A percentile compares a stretch with the other conserved stretches of the same genome.
Conservation (phyloP, 805 yeast species). For the Ogataea nakhonphanomensis region DNA sequence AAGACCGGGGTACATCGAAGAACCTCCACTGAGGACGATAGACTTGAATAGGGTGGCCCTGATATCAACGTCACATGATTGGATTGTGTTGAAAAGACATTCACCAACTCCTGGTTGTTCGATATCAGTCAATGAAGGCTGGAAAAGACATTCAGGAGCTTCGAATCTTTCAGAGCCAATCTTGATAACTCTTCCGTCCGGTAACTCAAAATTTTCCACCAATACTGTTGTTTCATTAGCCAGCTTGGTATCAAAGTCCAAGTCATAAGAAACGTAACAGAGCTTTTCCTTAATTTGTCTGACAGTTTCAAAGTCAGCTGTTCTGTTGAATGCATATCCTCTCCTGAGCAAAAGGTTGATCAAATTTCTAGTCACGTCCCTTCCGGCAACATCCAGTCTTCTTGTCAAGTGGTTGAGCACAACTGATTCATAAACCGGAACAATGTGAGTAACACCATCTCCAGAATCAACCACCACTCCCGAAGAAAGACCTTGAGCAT, state of each 20-base stretch:
- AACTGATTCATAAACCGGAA: conserved; percentile 95
- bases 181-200: conserved; percentile 92
- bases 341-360: conserved; percentile 88
- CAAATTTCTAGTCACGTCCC: conserved; percentile 96
- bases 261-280: conserved; percentile 92
- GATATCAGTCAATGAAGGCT: conserved; percentile 89
- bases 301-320: conserved; percentile 98
- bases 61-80: conserved; percentile 91
- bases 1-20: conserved; percentile 97
- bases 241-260: conserved; percentile 81
- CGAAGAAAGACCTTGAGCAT: conserved; percentile 93
- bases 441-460: conserved; percentile 97
- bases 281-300: conserved; percentile 96
- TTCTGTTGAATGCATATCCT: conserved; percentile 96
- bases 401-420: conserved; percentile 92
- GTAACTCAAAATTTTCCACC: conserved; percentile 88
- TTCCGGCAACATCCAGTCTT: conserved; percentile 94
- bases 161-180: conserved; percentile 95
- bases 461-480: conserved; percentile 99
- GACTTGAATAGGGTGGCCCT: conserved; percentile 86
- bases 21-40: conserved; percentile 94
- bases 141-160: conserved; percentile 96
- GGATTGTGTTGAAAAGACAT: conserved; percentile 84
- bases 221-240: conserved; percentile 94
- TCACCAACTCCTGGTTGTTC: conserved; percentile 98